Evolutionary conservation across 176 grass and related monocot species (phyloP).

Genomic region (Eleusine coracana): DNA sequence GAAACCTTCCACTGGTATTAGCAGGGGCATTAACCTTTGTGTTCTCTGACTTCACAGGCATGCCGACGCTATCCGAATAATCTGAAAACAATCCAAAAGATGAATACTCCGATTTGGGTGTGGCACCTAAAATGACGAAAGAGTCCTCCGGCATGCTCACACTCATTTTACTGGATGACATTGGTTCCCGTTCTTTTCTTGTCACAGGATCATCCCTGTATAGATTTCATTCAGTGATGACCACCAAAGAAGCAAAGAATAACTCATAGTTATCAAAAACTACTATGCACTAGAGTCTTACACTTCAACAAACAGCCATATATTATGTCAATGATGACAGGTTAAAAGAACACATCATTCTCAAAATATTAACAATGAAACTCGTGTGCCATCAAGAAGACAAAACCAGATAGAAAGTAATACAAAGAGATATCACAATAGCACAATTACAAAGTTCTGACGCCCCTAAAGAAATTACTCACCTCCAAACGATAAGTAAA

Average conservation of each 20-base stretch:
- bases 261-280: slow-evolving; percentile 25
- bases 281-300: slow-evolving; percentile 14
- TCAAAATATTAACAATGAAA: background rate
- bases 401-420: background rate
- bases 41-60: slow-evolving; percentile 31
- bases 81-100: slow-evolving; percentile 60
- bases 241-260: slow-evolving; percentile 16
- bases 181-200: slow-evolving; percentile 37
- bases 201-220: slow-evolving; percentile 55
- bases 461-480: background rate
- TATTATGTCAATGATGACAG: background rate
- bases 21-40: slow-evolving; percentile 43
- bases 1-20: slow-evolving; percentile 44
- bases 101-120: slow-evolving; percentile 42
- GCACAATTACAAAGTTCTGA: background rate
- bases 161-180: slow-evolving; percentile 37
- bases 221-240: slow-evolving; percentile 39
- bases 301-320: background rate
- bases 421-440: slow-evolving; percentile 1
- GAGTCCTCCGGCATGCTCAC: slow-evolving; percentile 44
- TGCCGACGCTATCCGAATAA: slow-evolving; percentile 40
- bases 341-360: background rate
- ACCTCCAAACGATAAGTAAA: background rate
- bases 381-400: background rate
- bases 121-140: slow-evolving; percentile 61